Conservation (phyloP, 2,329 filamentous ascomycete genomes). For the Apiospora hydei region DNA sequence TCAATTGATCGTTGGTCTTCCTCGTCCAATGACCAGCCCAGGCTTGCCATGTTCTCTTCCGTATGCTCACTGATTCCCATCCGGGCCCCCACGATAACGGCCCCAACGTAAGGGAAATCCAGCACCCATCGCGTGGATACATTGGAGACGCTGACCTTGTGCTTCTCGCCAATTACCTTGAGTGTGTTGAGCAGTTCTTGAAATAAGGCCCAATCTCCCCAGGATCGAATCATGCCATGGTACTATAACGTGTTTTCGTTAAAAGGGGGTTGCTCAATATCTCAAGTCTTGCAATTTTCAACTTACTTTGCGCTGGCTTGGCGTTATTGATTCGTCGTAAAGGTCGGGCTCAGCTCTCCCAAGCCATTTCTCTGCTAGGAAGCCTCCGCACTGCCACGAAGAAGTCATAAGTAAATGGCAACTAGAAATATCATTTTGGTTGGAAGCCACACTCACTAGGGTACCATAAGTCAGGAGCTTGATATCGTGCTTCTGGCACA, state of each 20-base stretch:
- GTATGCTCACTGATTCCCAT: conserved; percentile 40
- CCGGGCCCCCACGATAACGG: conserved; percentile 44
- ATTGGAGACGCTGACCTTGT: conserved; percentile 40
- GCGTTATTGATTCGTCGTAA: conserved; percentile 43
- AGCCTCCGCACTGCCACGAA: conserved; percentile 42
- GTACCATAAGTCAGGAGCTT: conserved; percentile 45
- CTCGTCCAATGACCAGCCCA: conserved; percentile 36
- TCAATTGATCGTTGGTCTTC: conserved; percentile 37
- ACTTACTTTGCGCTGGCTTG: conserved; percentile 45
- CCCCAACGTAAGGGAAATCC: conserved; percentile 43
- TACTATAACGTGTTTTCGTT: conserved; percentile 33
- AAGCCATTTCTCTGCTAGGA: conserved; percentile 45
- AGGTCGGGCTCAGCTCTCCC: conserved; percentile 40
- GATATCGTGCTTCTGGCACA: conserved; percentile 40
- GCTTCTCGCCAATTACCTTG: conserved; percentile 34
- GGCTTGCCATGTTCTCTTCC: conserved; percentile 39
- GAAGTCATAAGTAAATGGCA: conserved; percentile 1
- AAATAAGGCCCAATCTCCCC: conserved; percentile 42
- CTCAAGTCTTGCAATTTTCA: background rate
- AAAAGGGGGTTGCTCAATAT: conserved; percentile 1
- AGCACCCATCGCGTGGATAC: conserved; percentile 45
- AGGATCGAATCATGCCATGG: conserved; percentile 41
- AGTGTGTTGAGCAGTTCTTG: conserved; percentile 40
- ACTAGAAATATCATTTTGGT: background rate
- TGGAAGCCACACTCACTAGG: conserved; percentile 36